Evolutionary conservation across 2,329 filamentous ascomycete species (phyloP).

Genomic region (Aspergillus jensenii): DNA sequence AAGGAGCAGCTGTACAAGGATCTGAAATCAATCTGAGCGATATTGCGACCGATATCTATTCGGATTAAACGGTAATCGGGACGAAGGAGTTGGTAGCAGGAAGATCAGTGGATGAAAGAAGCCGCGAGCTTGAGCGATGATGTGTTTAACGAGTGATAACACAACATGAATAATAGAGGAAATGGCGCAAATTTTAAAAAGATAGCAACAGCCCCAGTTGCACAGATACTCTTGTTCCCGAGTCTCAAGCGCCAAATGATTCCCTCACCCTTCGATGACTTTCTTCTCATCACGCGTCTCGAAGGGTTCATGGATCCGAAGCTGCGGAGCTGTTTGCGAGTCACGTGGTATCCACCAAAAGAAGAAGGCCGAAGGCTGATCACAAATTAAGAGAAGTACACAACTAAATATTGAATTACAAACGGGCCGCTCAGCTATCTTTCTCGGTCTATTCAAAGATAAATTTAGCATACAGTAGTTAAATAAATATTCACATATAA

Average conservation of each 20-base stretch:
- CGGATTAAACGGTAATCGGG: not conserved
- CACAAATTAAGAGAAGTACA: not conserved
- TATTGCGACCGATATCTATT: not conserved
- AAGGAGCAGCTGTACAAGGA: slow-evolving; percentile 13
- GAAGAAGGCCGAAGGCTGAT: not conserved
- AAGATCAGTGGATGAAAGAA: slow-evolving; percentile 1
- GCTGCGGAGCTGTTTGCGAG: slow-evolving; percentile 13
- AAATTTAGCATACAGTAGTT: not conserved
- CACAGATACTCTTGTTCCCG: not conserved
- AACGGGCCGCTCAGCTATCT: not conserved
- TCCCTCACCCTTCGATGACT: slow-evolving; percentile 9
- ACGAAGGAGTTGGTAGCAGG: not conserved
- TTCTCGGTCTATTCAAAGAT: not conserved
- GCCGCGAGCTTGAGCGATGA: not conserved
- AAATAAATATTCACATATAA: not conserved
- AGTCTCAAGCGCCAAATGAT: not conserved
- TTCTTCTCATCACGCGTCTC: slow-evolving; percentile 5
- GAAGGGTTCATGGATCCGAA: not conserved
- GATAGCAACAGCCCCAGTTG: not conserved
- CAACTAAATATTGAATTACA: not conserved
- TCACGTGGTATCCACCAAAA: slow-evolving; percentile 9
- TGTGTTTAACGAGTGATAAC: not conserved
- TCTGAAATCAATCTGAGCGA: not conserved
- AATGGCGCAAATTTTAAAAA: not conserved
- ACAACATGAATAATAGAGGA: not conserved